These are phyloP conservation scores for Sutorius australiensis DNA, from an alignment of 768 basidiomycete genomes.

Conservation along the genomic window DNA sequence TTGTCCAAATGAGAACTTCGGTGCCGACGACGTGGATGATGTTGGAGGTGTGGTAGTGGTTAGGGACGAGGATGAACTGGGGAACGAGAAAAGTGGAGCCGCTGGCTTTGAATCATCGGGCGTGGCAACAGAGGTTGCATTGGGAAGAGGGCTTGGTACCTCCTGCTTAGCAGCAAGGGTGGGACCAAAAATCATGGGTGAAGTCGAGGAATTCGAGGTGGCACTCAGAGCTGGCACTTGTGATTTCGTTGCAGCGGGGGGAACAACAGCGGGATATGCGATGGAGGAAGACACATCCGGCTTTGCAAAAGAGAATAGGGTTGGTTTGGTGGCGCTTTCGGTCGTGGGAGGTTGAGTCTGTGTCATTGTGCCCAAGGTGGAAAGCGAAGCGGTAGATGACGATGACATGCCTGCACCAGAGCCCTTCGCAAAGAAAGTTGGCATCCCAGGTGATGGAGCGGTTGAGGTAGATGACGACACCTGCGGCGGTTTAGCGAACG, in stretches of 20 bases:
- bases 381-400: conserved; percentile 5
- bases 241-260: conserved; percentile 4
- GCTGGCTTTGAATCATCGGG: conserved; percentile 13
- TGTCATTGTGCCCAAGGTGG: conserved; percentile 1
- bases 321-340: conserved; percentile 11
- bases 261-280: conserved; percentile 13
- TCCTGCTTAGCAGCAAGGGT: conserved; percentile 10
- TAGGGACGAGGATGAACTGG: conserved; percentile 8
- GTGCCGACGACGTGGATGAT: conserved; percentile 10
- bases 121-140: not conserved
- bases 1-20: conserved; percentile 29
- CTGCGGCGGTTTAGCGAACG: conserved; percentile 17
- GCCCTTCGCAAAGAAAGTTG: conserved; percentile 34
- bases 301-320: conserved; percentile 14
- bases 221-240: conserved; percentile 21
- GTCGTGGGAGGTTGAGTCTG: conserved; percentile 9
- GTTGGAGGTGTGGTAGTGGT: conserved; percentile 1
- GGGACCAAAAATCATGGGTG: conserved; percentile 6
- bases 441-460: conserved; percentile 11
- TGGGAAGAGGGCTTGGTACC: not conserved
- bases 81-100: conserved; percentile 22
- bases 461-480: conserved; percentile 2
- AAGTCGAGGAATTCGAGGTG: conserved; percentile 1
- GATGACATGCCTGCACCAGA: conserved; percentile 4
- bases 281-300: conserved; percentile 22